Conservation (phyloP, 345 rosid species). For the Punica granatum region DNA sequence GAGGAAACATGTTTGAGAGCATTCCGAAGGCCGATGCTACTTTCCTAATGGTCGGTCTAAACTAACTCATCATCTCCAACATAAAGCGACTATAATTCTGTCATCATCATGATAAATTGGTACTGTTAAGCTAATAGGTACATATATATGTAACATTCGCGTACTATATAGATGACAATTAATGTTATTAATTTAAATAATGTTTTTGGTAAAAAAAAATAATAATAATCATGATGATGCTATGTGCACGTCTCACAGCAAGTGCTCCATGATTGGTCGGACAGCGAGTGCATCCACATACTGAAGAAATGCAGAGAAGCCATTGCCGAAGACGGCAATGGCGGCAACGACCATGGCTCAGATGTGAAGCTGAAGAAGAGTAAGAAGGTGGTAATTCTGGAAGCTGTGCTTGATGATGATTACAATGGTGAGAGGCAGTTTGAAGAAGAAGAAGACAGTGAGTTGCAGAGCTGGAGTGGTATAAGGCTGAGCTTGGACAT, state of each 20-base stretch:
- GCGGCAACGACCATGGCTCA: too few relatives aligned
- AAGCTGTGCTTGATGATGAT: slow-evolving; percentile 36
- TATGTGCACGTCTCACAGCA: slow-evolving; percentile 21
- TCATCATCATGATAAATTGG: too few relatives aligned
- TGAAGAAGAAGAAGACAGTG: slow-evolving; percentile 23
- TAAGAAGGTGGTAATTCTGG: slow-evolving; percentile 62
- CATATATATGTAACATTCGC: too few relatives aligned
- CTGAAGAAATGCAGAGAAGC: slow-evolving; percentile 63
- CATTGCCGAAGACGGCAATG: slow-evolving; percentile 11
- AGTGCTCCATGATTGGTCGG: slow-evolving; percentile 73
- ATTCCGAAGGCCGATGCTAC: slow-evolving; percentile 58
- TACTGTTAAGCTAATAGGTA: too few relatives aligned
- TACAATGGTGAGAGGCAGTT: neutral
- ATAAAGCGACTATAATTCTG: neutral
- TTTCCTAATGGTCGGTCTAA: slow-evolving; percentile 40
- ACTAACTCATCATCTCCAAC: neutral
- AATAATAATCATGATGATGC: too few relatives aligned
- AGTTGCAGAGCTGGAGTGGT: slow-evolving; percentile 22
- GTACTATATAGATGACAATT: too few relatives aligned
- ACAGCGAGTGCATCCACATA: slow-evolving; percentile 53
- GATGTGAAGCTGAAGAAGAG: slow-evolving; percentile 8
- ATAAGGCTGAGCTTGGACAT: slow-evolving; percentile 57
- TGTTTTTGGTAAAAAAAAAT: too few relatives aligned
- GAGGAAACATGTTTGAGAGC: slow-evolving; percentile 59
- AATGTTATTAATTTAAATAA: too few relatives aligned